Base-by-base conservation (phyloP, 2,329 filamentous ascomycete species). In the Ascochyta viciae-villosae region DNA sequence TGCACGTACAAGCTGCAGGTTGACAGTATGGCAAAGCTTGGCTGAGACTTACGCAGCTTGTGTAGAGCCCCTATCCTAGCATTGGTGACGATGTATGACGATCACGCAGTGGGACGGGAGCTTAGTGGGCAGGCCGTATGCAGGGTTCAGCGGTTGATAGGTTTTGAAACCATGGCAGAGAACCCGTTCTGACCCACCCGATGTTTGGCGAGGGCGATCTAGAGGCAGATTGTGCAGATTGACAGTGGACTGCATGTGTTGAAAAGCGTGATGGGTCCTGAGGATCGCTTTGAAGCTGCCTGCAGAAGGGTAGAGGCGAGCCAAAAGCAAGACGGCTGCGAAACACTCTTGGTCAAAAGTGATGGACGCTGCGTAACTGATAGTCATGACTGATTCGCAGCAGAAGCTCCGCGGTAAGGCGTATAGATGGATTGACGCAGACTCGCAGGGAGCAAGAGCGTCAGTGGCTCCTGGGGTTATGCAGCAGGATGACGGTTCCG, bases 61-160 rank as follows among this genome's bases (percentile, higher is more conserved):
- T 37, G 34, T 7, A 19, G n/a, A 37, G 34, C 19, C 19, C n/a
- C 34, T 37, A 22, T 37, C 15, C 37, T 16, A 40, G 37, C 37
- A 23, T 23, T 8, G 13, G 37, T 40, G 37, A 40, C 37, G 37
- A 40, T 40, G 37, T 24, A 40, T 40, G 37, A 40, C 37, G 37
- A 24, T 40, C 37, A 16, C 7, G 19, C 9, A 40, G 37, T 40
- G 37, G 37, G 37, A 40, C 19, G 37, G 37, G 22, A 23, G 22
- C 22, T 40, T 40, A 38, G 44, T 22, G 45, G 35, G n/a, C 35
- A 39, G 24, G 5, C 35, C 19, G 26, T 40, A 39, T 33, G 45
- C 45, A 48, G 45, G 45, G 45, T 40, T 24, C 34, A 40, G 31
- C 29, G 37, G 29, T 49, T 26, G 27, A 41, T 49, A 49, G 46